These are phyloP conservation scores for Cephaloascus fragrans DNA, from an alignment of 805 yeast genomes.

Conservation along the genomic window DNA sequence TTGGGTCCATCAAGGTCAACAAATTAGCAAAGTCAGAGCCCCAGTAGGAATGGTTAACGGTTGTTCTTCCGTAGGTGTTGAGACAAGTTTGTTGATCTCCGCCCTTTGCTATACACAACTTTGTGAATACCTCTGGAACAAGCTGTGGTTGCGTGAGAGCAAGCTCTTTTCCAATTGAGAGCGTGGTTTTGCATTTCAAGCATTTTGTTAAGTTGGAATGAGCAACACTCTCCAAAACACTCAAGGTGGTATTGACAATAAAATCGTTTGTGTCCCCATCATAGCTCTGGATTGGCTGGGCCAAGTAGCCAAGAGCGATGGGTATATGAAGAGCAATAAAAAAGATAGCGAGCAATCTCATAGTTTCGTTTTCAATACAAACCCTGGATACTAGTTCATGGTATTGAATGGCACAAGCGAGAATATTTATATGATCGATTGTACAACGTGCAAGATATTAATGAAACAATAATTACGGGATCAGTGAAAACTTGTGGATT, in stretches of 20 bases:
- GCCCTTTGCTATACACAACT: neutral
- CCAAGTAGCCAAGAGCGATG: too few species aligned
- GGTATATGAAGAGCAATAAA: too few species aligned
- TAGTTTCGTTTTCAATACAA: too few species aligned
- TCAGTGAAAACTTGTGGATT: too few species aligned
- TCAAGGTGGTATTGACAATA: neutral
- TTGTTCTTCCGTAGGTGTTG: conserved; percentile 22
- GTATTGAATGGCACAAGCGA: too few species aligned
- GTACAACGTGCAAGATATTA: too few species aligned
- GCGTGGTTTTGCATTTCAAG: neutral
- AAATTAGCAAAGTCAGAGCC: conserved; percentile 13
- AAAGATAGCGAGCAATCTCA: too few species aligned
- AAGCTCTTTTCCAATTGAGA: neutral
- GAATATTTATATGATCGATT: too few species aligned
- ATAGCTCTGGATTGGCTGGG: too few species aligned
- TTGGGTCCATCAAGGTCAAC: conserved; percentile 12
- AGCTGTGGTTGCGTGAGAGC: neutral
- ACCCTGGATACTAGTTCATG: too few species aligned
- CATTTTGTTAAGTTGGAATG: neutral
- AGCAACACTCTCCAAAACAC: neutral
- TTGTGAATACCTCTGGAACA: neutral
- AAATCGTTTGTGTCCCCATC: neutral
- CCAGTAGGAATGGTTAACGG: conserved; percentile 19
- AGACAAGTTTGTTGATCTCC: conserved; percentile 12
- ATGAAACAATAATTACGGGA: too few species aligned